Evolutionary conservation across 2,329 filamentous ascomycete species (phyloP).

Genomic region (Trichoderma pleuroti): DNA sequence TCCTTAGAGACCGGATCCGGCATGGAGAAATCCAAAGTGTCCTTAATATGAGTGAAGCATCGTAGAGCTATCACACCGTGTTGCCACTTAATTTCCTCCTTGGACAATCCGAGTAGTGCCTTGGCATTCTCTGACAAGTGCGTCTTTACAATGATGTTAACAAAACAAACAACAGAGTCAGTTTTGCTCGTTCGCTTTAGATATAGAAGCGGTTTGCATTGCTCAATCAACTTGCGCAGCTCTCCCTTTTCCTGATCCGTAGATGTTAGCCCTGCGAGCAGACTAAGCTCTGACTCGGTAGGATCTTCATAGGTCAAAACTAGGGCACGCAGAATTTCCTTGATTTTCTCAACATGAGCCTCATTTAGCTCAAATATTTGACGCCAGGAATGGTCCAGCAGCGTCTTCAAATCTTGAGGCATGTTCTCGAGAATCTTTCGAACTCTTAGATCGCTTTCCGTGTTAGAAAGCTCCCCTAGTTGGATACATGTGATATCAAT

Average conservation of each 20-base stretch:
- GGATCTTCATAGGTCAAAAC: conserved; percentile 42
- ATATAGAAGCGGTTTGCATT: conserved; percentile 38
- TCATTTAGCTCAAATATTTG: conserved; percentile 35
- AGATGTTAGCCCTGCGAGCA: conserved; percentile 36
- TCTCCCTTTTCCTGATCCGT: conserved; percentile 32
- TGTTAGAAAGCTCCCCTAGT: conserved; percentile 37
- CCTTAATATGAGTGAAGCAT: conserved; percentile 37
- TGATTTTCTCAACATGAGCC: conserved; percentile 36
- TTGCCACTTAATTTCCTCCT: conserved; percentile 39
- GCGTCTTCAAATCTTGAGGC: conserved; percentile 37
- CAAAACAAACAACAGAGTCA: conserved; percentile 14
- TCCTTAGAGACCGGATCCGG: neutral
- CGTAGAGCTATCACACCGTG: conserved; percentile 41
- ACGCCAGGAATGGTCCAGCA: conserved; percentile 38
- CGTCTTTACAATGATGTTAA: conserved; percentile 36
- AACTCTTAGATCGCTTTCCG: conserved; percentile 38
- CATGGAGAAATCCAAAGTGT: conserved; percentile 31
- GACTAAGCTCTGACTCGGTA: conserved; percentile 35
- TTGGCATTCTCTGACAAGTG: conserved; percentile 39
- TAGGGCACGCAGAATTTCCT: conserved; percentile 40
- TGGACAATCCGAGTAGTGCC: conserved; percentile 32
- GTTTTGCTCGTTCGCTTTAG: conserved; percentile 13
- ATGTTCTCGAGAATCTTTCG: conserved; percentile 38
- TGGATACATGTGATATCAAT: conserved; percentile 43
- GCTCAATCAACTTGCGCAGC: conserved; percentile 34